A percentile compares a stretch with the other conserved stretches of the same genome.
Conservation (phyloP, 2,329 filamentous ascomycete genomes). For the Pseudogymnoascus sp. region DNA sequence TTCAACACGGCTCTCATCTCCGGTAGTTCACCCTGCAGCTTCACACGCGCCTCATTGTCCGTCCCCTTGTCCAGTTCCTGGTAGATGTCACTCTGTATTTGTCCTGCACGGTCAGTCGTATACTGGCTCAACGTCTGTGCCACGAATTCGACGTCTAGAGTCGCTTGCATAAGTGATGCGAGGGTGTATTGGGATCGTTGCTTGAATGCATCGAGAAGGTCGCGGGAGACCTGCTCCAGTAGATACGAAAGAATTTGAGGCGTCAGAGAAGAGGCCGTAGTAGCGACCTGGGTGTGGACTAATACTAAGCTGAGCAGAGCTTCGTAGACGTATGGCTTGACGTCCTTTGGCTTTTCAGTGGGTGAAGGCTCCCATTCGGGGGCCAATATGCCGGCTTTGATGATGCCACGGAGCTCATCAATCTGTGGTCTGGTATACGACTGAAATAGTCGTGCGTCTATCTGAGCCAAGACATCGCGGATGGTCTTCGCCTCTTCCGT, state of each 20-base stretch:
- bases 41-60: slow-evolving; percentile 72
- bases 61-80: slow-evolving; percentile 83
- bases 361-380: slow-evolving; percentile 61
- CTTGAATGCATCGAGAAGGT: slow-evolving; percentile 76
- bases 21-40: slow-evolving; percentile 77
- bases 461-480: slow-evolving; percentile 80
- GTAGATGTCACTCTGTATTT: slow-evolving; percentile 85
- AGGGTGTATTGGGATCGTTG: slow-evolving; percentile 61
- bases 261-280: slow-evolving; percentile 68
- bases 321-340: slow-evolving; percentile 83
- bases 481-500: slow-evolving; percentile 92
- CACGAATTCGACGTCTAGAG: slow-evolving; percentile 92
- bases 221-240: slow-evolving; percentile 69
- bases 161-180: slow-evolving; percentile 87
- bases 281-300: slow-evolving; percentile 82
- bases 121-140: slow-evolving; percentile 88
- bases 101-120: slow-evolving; percentile 71
- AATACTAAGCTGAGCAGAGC: slow-evolving; percentile 78
- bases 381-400: slow-evolving; percentile 63
- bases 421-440: slow-evolving; percentile 79
- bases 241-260: slow-evolving; percentile 77
- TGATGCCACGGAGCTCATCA: slow-evolving; percentile 57
- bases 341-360: slow-evolving; percentile 57
- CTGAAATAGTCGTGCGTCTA: slow-evolving; percentile 83
- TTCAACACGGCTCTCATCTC: slow-evolving; percentile 86